These are phyloP conservation scores for Helminthosporium solani DNA, from an alignment of 2,329 filamentous ascomycete genomes.

Conservation along the genomic window DNA sequence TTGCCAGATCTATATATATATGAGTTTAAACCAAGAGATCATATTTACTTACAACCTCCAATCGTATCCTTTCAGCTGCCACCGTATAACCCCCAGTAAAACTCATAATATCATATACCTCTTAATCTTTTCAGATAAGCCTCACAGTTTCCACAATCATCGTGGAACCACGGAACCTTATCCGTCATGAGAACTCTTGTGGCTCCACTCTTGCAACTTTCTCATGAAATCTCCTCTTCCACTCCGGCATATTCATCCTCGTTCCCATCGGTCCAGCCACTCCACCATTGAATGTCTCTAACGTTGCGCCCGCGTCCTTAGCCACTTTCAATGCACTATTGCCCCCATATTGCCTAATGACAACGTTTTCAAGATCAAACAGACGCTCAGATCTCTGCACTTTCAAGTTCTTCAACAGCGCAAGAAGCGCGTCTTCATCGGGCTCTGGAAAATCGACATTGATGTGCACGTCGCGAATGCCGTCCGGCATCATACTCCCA, in stretches of 20 bases:
- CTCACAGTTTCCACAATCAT: too few species aligned
- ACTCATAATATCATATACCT: too few species aligned
- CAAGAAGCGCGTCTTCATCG: constrained; percentile 20
- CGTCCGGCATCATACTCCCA: constrained; percentile 35
- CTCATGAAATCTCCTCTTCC: constrained; percentile 34
- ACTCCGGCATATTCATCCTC: constrained; percentile 33
- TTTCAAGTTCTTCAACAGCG: constrained; percentile 35
- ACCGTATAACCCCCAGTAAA: too few species aligned
- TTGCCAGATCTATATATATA: too few species aligned
- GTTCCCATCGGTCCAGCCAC: constrained; percentile 9
- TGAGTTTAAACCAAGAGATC: too few species aligned
- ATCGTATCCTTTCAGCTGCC: too few species aligned
- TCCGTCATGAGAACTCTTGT: not conserved
- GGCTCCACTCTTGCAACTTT: constrained; percentile 8
- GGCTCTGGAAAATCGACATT: constrained; percentile 32
- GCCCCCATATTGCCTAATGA: constrained; percentile 30
- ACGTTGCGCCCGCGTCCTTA: constrained; percentile 13
- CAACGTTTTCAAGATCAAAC: constrained; percentile 14
- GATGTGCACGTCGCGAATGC: constrained; percentile 30
- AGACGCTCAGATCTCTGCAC: constrained; percentile 22
- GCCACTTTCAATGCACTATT: constrained; percentile 19
- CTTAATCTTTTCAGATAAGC: too few species aligned
- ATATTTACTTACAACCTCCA: too few species aligned
- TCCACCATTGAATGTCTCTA: constrained; percentile 26
- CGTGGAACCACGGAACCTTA: too few species aligned